Base-by-base conservation (phyloP, 2,329 filamentous ascomycete genomes). In the Alternaria novae-zelandiae region DNA sequence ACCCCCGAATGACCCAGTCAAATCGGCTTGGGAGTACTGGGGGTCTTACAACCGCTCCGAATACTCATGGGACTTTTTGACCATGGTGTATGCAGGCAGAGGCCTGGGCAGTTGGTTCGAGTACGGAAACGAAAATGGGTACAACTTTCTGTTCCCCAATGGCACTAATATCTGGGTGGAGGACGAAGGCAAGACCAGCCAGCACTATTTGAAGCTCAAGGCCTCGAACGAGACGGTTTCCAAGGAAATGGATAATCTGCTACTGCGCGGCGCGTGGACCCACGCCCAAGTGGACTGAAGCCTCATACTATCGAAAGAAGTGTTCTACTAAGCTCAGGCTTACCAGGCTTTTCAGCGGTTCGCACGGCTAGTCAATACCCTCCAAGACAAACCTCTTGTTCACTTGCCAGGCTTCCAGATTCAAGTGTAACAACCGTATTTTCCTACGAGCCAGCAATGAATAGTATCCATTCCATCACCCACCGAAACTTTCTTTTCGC, bases 101-200 rank as follows among this genome's bases (percentile, higher is more conserved):
- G 71, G 71, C 58, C 69, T 74, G n/a, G 44, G 50, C 25, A 74
- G 74, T 51, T 69, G 67, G 68, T 81, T 80, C 63, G 69, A 78
- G 32, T 81, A 74, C 61, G 76, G 78, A 17, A 77, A 83, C 49
- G 66, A 71, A 11, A 64, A 64, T 12, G 83, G 84, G 5, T 81
- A 81, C 59, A 85, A 85, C 61, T 64, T 76, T 43, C 77, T 85
- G 4, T 66, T 69, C 17, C 60, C 70, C 0, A 78, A 84, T 41
- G 83, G 83, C 3, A 74, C 79, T 5, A 85, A 85, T 64, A 51
- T 53, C n/a, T 85, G 83, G 83, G 67, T 83, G 2, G 71, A 74
- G 13, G 81, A 84, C 43, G 59, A 73, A 15, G 15, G 43, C 26
- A 68, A 74, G 5, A 79, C 67, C 15, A 79, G 80, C 43, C 83